Evolutionary conservation across 768 basidiomycete genomes (phyloP).

Genomic region (Collybiopsis luxurians): DNA sequence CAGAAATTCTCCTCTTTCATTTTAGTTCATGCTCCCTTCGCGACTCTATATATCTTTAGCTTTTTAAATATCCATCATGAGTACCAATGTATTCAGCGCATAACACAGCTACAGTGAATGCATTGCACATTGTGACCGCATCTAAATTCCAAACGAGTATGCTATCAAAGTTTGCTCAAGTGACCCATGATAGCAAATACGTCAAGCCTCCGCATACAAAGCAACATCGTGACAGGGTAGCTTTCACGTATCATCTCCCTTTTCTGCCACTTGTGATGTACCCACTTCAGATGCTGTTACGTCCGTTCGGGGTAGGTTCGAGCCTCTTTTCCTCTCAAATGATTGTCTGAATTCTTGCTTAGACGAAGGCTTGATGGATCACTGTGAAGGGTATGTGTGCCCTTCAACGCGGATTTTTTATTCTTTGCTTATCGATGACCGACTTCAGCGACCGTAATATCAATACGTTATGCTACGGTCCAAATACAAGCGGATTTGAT

Average conservation of each 20-base stretch:
- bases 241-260: conserved; percentile 20
- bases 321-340: background rate
- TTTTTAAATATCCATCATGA: conserved; percentile 17
- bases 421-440: background rate
- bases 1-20: too few species aligned
- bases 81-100: too few species aligned
- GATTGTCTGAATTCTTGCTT: too few species aligned
- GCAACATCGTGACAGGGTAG: conserved; percentile 70
- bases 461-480: conserved; percentile 71
- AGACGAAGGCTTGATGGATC: conserved; percentile 19
- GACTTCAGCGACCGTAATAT: conserved; percentile 49
- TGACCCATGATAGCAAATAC: conserved; percentile 64
- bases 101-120: too few species aligned
- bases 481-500: conserved; percentile 58
- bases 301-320: conserved; percentile 57
- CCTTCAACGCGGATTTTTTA: background rate
- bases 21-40: too few species aligned
- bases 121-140: conserved; percentile 60
- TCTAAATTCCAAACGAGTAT: conserved; percentile 67
- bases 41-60: too few species aligned
- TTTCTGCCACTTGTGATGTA: background rate
- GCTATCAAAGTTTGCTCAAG: conserved; percentile 70
- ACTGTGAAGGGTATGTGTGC: conserved; percentile 55
- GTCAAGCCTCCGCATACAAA: conserved; percentile 68
- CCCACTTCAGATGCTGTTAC: conserved; percentile 82